These are phyloP conservation scores for Mycena floridula DNA, from an alignment of 768 basidiomycete species.

Conservation along the genomic window DNA sequence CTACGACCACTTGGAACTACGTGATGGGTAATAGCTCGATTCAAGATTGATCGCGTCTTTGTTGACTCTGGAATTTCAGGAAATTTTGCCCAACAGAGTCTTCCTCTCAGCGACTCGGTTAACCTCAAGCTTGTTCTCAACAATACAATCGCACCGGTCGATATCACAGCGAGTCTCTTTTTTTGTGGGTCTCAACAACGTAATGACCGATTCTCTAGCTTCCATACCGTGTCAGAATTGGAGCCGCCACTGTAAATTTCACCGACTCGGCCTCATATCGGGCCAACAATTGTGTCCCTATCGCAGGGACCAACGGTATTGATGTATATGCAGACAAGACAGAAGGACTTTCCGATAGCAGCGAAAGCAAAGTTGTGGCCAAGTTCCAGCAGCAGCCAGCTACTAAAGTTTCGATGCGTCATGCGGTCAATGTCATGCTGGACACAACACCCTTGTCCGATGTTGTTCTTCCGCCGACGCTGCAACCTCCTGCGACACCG, in stretches of 20 bases:
- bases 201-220: constrained; percentile 26
- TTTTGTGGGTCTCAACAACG: no score
- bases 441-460: constrained; percentile 40
- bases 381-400: constrained; percentile 35
- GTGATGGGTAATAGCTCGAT: no score
- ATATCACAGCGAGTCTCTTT: constrained; percentile 32
- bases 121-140: constrained; percentile 39
- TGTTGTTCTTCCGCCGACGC: constrained; percentile 32
- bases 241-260: constrained; percentile 36
- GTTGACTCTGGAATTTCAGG: no score
- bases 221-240: constrained; percentile 53
- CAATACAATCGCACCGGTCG: constrained; percentile 31
- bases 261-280: constrained; percentile 43
- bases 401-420: constrained; percentile 24
- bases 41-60: no score
- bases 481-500: constrained; percentile 31
- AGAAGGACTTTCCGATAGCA: constrained; percentile 4
- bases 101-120: constrained; percentile 45
- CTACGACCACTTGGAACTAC: constrained; percentile 33
- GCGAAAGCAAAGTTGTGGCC: constrained; percentile 15
- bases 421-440: constrained; percentile 42
- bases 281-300: constrained; percentile 46
- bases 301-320: constrained; percentile 40
- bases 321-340: constrained; percentile 25
- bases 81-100: constrained; percentile 49